Evolutionary conservation across 106 monocot species (phyloP).

Genomic region (Dioscorea alata): DNA sequence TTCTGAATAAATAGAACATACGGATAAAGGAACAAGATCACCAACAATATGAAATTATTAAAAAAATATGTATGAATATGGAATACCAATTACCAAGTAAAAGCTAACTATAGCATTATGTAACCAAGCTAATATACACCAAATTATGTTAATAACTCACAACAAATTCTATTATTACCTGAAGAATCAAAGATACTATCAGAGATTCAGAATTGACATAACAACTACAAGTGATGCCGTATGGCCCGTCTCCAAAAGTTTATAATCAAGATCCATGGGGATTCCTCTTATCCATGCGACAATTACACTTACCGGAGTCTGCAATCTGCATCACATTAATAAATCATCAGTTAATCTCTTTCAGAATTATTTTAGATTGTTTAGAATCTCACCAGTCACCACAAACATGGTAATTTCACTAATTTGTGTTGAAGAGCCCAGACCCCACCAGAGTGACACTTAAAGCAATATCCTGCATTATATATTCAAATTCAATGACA

Average conservation of each 20-base stretch:
- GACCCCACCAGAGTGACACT: slow-evolving; percentile 74
- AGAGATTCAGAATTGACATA: slow-evolving; percentile 41
- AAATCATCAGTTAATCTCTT: too few relatives aligned
- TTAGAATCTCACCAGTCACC: slow-evolving; percentile 35
- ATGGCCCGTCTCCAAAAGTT: slow-evolving; percentile 64
- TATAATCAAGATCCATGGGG: slow-evolving; percentile 70
- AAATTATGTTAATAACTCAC: too few relatives aligned
- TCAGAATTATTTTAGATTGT: too few relatives aligned
- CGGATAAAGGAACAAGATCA: too few relatives aligned
- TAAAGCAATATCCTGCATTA: slow-evolving; percentile 71
- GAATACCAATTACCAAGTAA: too few relatives aligned
- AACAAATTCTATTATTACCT: slow-evolving; percentile 21
- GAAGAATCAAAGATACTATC: slow-evolving; percentile 51
- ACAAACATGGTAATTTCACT: slow-evolving; percentile 94
- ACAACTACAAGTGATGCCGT: slow-evolving; percentile 43
- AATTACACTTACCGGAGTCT: slow-evolving; percentile 62
- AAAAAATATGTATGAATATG: too few relatives aligned
- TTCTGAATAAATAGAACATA: too few relatives aligned
- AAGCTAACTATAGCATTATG: too few relatives aligned
- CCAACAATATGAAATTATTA: too few relatives aligned
- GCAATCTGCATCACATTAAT: too few relatives aligned
- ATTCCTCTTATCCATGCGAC: slow-evolving; percentile 85
- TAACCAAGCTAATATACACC: too few relatives aligned
- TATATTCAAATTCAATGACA: too few relatives aligned
- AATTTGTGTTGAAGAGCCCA: slow-evolving; percentile 89